A percentile compares a stretch with the other conserved stretches of the same genome.
phyloP scores from a whole-genome alignment of 148 eudicot species.

The Salicornia ramosissima region DNA sequence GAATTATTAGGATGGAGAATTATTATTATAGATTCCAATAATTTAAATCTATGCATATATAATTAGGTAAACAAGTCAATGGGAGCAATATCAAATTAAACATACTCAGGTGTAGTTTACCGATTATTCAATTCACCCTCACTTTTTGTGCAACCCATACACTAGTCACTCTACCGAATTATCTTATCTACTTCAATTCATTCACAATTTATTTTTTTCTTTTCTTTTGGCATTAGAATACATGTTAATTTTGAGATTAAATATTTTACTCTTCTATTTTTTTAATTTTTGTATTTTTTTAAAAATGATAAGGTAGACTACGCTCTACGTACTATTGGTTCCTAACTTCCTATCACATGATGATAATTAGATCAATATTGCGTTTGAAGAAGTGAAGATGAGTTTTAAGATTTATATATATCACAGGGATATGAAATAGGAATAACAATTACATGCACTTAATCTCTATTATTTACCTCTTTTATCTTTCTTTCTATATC shows the following conservation, averaged over 20 bases:
- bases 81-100: conserved; percentile 10
- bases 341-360: too few relatives aligned
- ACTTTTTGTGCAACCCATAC: conserved; percentile 18
- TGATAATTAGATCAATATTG: too few relatives aligned
- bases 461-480: too few relatives aligned
- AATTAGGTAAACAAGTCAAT: neutral
- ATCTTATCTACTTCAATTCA: neutral
- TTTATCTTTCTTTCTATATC: too few relatives aligned
- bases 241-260: neutral
- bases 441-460: too few relatives aligned
- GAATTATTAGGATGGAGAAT: too few relatives aligned
- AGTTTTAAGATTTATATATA: too few relatives aligned
- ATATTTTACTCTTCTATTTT: neutral
- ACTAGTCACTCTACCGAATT: conserved; percentile 4
- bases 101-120: conserved; percentile 20
- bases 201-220: neutral
- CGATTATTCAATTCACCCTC: conserved; percentile 19
- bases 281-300: neutral
- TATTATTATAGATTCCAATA: neutral
- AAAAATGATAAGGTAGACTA: too few relatives aligned
- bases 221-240: neutral
- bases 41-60: neutral
- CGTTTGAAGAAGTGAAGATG: too few relatives aligned
- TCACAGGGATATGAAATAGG: too few relatives aligned
- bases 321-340: too few relatives aligned